These are phyloP conservation scores for Glomus cerebriforme DNA, from an alignment of 192 early-diverging fungal genomes.

Conservation along the genomic window DNA sequence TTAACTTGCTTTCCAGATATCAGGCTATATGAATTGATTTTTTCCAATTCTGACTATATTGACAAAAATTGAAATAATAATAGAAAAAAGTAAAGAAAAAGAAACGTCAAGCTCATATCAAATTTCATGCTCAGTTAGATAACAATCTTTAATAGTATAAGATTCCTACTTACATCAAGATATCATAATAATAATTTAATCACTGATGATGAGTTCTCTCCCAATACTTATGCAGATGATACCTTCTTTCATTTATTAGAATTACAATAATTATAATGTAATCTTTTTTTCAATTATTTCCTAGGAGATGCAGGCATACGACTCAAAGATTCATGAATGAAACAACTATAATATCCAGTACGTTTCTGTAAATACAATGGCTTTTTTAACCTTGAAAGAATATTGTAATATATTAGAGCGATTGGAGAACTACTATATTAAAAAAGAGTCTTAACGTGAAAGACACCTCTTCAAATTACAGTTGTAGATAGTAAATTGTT, in stretches of 20 bases:
- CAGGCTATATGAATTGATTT: background rate
- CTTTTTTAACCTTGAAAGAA: background rate
- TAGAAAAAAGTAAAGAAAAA: slow-evolving; percentile 13
- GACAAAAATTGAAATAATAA: slow-evolving; percentile 2
- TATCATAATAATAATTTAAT: too few relatives aligned
- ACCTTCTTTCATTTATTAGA: too few relatives aligned
- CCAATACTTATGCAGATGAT: too few relatives aligned
- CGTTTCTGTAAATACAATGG: slow-evolving; percentile 11
- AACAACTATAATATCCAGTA: slow-evolving; percentile 6
- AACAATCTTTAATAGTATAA: background rate
- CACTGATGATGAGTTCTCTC: too few relatives aligned
- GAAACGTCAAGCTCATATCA: slow-evolving; percentile 3
- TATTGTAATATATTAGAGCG: slow-evolving; percentile 15
- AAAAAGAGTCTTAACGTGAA: background rate
- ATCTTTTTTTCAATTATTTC: too few relatives aligned
- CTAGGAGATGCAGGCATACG: too few relatives aligned
- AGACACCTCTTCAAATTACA: slow-evolving; percentile 1
- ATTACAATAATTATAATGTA: too few relatives aligned
- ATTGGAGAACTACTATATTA: background rate
- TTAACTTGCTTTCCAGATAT: background rate
- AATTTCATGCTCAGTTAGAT: background rate
- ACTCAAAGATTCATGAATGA: background rate
- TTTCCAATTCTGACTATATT: background rate
- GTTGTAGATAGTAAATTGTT: slow-evolving; percentile 10
- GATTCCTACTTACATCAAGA: background rate